Conservation (phyloP, 352 stramenopile genomes). For the Phytophthora syringae region DNA sequence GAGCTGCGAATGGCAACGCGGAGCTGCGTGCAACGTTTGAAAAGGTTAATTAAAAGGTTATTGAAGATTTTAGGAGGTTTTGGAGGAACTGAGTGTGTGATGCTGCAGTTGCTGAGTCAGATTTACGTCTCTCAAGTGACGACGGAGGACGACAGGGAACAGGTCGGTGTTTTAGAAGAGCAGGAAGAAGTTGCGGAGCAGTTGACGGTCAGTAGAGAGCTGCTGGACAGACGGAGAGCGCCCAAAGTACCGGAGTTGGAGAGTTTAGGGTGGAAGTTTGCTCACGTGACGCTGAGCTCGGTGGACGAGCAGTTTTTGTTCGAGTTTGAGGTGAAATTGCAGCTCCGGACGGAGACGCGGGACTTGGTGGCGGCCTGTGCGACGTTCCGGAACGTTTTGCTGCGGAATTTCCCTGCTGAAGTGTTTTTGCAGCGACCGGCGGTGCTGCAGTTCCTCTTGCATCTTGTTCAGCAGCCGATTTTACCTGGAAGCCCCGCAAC, state of each 20-base stretch:
- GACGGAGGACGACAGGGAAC: neutral
- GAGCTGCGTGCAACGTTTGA: constrained; percentile 55
- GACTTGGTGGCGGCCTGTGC: constrained; percentile 64
- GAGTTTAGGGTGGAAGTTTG: constrained; percentile 62
- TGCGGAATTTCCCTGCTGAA: constrained; percentile 73
- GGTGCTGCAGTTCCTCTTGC: constrained; percentile 64
- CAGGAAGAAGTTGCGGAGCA: neutral
- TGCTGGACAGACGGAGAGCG: constrained; percentile 7
- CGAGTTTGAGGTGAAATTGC: constrained; percentile 81
- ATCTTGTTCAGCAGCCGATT: constrained; percentile 72
- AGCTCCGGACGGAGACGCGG: constrained; percentile 46
- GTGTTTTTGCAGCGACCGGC: constrained; percentile 72
- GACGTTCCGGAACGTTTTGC: constrained; percentile 55
- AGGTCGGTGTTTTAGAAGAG: neutral
- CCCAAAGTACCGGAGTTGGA: constrained; percentile 33
- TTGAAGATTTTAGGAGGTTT: neutral
- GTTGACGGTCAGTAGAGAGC: neutral
- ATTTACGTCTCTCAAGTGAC: constrained; percentile 44
- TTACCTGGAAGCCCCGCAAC: constrained; percentile 29
- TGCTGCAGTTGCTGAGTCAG: constrained; percentile 43
- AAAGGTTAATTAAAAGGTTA: constrained; percentile 36
- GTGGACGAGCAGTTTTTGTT: constrained; percentile 81
- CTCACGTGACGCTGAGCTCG: constrained; percentile 51
- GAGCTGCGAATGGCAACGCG: constrained; percentile 32
- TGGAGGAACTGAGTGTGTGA: neutral